These are phyloP conservation scores for Inga oerstediana DNA, from an alignment of 306 rosid species.

Conservation along the genomic window DNA sequence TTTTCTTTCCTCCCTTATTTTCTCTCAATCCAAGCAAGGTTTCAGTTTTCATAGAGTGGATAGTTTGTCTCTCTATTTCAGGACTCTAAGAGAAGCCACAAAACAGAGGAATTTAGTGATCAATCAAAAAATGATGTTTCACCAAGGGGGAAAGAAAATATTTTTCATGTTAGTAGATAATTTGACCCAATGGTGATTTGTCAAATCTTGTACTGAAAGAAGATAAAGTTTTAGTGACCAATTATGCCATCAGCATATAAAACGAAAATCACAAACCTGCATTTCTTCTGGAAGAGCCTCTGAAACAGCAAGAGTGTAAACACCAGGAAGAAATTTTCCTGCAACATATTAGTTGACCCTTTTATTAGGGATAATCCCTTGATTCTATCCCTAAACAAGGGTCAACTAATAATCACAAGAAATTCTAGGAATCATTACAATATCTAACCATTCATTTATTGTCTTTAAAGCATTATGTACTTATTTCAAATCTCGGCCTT, in stretches of 20 bases:
- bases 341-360: too few species aligned
- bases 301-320: too few species aligned
- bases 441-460: too few species aligned
- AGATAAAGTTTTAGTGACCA: background rate
- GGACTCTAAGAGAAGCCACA: background rate
- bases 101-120: slow-evolving; percentile 1
- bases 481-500: background rate
- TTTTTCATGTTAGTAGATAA: background rate
- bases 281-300: slow-evolving; percentile 94
- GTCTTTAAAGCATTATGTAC: slow-evolving; percentile 1
- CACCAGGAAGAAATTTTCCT: too few species aligned
- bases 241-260: slow-evolving; percentile 8
- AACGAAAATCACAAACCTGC: slow-evolving; percentile 60
- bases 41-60: background rate
- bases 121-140: background rate
- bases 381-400: too few species aligned
- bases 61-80: too few species aligned
- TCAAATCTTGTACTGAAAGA: slow-evolving; percentile 17
- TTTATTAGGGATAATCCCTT: too few species aligned
- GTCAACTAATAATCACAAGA: too few species aligned
- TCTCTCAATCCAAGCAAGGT: background rate
- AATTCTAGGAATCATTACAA: too few species aligned
- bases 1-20: too few species aligned
- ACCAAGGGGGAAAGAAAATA: background rate
- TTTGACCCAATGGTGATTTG: slow-evolving; percentile 13